Evolutionary conservation across 768 basidiomycete genomes (phyloP).

Genomic region (Pisolithus sp.): DNA sequence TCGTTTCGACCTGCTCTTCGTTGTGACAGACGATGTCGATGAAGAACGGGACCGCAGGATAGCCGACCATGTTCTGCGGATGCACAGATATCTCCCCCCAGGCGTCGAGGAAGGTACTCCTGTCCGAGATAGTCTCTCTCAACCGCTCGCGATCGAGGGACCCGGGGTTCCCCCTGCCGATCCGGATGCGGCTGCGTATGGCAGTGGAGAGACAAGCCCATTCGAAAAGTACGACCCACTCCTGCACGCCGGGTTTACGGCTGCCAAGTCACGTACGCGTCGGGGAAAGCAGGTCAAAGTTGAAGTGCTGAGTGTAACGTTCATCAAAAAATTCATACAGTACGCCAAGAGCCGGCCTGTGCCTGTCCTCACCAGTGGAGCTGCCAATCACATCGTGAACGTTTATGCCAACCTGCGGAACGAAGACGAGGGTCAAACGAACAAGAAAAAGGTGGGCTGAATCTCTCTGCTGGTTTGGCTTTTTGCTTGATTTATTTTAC

Average conservation of each 20-base stretch:
- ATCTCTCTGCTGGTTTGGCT: background rate
- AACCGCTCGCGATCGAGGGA: constrained; percentile 83
- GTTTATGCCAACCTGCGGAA: constrained; percentile 90
- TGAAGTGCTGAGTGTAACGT: constrained; percentile 87
- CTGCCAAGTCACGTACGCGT: constrained; percentile 43
- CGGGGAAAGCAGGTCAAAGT: constrained; percentile 56
- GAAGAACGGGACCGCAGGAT: constrained; percentile 90
- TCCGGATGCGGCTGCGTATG: constrained; percentile 20
- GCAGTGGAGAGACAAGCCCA: constrained; percentile 45
- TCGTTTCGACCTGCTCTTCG: constrained; percentile 96
- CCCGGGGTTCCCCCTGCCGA: constrained; percentile 41
- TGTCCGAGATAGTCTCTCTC: constrained; percentile 77
- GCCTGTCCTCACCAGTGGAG: constrained; percentile 85
- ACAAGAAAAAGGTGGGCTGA: constrained; percentile 68
- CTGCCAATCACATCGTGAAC: constrained; percentile 89
- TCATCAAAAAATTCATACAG: constrained; percentile 98
- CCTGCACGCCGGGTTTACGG: constrained; percentile 75
- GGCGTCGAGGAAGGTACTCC: constrained; percentile 97
- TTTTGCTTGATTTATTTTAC: constrained; percentile 8
- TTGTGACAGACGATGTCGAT: constrained; percentile 97
- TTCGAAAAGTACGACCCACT: constrained; percentile 97
- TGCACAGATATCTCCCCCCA: constrained; percentile 95
- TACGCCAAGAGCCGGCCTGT: constrained; percentile 88
- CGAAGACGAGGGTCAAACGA: constrained; percentile 77
- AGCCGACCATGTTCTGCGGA: constrained; percentile 94